These are phyloP conservation scores for Fusarium neocosmosporiellum DNA, from an alignment of 2,329 filamentous ascomycete genomes.

Conservation along the genomic window DNA sequence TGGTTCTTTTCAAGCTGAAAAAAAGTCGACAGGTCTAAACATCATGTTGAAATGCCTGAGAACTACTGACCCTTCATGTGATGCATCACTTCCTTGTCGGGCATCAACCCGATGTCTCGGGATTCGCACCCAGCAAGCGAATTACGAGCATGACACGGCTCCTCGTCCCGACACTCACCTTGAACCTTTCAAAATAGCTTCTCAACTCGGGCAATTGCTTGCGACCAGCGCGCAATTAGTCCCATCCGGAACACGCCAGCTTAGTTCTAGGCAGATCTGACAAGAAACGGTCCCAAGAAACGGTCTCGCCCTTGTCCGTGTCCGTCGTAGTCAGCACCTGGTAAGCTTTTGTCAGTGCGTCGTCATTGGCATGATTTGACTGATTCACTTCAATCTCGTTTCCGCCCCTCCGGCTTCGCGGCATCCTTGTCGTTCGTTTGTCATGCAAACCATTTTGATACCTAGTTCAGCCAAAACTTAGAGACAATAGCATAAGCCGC, in stretches of 20 bases:
- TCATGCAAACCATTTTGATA: background rate
- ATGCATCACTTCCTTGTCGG: background rate
- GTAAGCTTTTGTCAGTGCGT: background rate
- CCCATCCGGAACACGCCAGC: background rate
- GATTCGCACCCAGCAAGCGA: background rate
- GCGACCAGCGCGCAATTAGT: background rate
- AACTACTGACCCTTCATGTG: background rate
- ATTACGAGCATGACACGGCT: background rate
- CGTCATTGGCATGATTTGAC: background rate
- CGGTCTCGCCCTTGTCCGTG: background rate
- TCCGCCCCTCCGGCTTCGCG: background rate
- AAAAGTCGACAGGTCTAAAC: background rate
- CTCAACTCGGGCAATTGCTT: background rate
- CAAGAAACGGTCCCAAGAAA: background rate
- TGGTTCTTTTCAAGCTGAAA: background rate
- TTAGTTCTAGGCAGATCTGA: background rate
- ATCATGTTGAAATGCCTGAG: background rate
- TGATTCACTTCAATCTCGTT: constrained; percentile 1
- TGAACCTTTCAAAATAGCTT: background rate
- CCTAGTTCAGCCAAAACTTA: background rate
- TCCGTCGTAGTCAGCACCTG: background rate
- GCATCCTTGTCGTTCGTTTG: background rate
- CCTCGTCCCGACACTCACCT: background rate
- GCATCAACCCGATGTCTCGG: background rate
- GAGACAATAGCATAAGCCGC: background rate